phyloP scores from a whole-genome alignment of 805 yeast genomes.

The Schwanniomyces occidentalis region DNA sequence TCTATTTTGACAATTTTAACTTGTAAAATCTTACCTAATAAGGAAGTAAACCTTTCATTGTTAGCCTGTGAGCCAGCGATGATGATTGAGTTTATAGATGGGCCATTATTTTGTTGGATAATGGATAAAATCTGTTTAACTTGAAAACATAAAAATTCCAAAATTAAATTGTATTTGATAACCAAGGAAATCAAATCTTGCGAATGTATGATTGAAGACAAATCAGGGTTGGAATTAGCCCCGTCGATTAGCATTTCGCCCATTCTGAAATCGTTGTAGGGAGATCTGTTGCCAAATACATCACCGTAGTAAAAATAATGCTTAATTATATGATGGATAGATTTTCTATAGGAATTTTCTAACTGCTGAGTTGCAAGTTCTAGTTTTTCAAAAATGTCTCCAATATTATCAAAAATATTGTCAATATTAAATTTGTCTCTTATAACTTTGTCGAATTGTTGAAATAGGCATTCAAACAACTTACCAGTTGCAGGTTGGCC shows the following conservation, averaged over 20 bases:
- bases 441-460: constrained; percentile 19
- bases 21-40: constrained; percentile 2
- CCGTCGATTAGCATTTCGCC: constrained; percentile 53
- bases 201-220: constrained; percentile 7
- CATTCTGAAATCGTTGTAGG: constrained; percentile 50
- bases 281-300: constrained; percentile 58
- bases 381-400: constrained; percentile 11
- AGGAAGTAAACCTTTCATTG: constrained; percentile 40
- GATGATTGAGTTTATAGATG: constrained; percentile 30
- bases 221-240: constrained; percentile 16
- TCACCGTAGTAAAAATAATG: constrained; percentile 54
- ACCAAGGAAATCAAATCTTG: constrained; percentile 18
- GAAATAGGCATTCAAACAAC: constrained; percentile 48
- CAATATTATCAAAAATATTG: background rate
- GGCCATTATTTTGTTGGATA: constrained; percentile 18
- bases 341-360: constrained; percentile 13
- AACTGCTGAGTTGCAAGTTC: constrained; percentile 21
- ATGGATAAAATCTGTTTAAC: constrained; percentile 35
- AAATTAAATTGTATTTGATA: constrained; percentile 42
- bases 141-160: constrained; percentile 56
- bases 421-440: background rate
- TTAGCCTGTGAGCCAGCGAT: constrained; percentile 57
- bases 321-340: constrained; percentile 26
- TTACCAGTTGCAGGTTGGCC: constrained; percentile 64
- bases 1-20: constrained; percentile 3